phyloP scores from a whole-genome alignment of 371 early-diverging fungal genomes.

The Apophysomyces trapeziformis region DNA sequence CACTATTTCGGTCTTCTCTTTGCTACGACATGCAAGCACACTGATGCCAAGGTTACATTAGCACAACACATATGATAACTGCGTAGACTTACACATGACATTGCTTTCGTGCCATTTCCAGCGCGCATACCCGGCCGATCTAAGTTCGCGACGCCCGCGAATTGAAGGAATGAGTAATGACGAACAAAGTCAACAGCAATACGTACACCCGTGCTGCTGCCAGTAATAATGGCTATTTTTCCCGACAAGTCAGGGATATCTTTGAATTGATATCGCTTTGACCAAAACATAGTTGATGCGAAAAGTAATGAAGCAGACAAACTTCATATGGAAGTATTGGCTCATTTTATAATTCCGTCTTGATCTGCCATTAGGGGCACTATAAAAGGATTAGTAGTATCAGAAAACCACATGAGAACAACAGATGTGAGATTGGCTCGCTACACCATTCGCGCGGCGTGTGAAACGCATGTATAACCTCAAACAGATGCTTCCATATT shows the following conservation, averaged over 20 bases:
- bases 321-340: neutral
- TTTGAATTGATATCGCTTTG: slow-evolving; percentile 26
- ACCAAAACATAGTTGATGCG: slow-evolving; percentile 9
- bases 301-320: neutral
- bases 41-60: slow-evolving; percentile 11
- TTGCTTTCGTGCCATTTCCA: slow-evolving; percentile 63
- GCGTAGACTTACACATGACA: slow-evolving; percentile 50
- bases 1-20: slow-evolving; percentile 45
- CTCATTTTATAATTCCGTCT: no score
- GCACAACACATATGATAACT: neutral
- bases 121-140: slow-evolving; percentile 65
- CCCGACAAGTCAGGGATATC: slow-evolving; percentile 68
- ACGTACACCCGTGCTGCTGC: slow-evolving; percentile 67
- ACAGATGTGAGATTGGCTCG: no score
- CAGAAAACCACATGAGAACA: no score
- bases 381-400: no score
- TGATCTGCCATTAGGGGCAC: no score
- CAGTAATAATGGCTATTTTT: slow-evolving; percentile 76
- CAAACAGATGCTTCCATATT: no score
- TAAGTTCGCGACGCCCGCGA: neutral
- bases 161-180: no score
- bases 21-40: slow-evolving; percentile 63
- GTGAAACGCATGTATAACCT: no score
- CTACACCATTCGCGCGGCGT: no score
- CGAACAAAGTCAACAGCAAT: no score